Evolutionary conservation across 1,284 basidiomycete species (phyloP).

Genomic region (Irpex sp.): DNA sequence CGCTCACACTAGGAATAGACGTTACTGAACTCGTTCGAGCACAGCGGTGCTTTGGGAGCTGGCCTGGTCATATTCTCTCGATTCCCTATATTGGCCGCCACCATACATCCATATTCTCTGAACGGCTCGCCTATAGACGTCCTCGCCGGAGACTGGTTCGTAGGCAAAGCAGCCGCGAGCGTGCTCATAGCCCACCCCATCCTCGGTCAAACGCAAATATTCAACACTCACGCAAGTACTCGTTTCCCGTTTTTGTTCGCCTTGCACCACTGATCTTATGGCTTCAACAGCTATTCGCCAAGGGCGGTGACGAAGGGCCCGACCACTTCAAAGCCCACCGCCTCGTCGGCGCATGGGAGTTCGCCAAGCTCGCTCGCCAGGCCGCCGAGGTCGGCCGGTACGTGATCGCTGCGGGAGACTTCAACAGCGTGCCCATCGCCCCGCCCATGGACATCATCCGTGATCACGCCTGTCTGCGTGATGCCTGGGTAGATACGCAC

Average conservation of each 20-base stretch:
- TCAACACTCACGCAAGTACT: constrained; percentile 84
- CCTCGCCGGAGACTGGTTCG: constrained; percentile 92
- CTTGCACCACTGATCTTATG: constrained; percentile 5
- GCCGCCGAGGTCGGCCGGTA: constrained; percentile 84
- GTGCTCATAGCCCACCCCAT: constrained; percentile 73
- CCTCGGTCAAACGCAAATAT: constrained; percentile 83
- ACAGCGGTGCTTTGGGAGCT: constrained; percentile 91
- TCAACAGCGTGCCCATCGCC: constrained; percentile 87
- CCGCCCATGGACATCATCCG: constrained; percentile 81
- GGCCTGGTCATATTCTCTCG: constrained; percentile 90
- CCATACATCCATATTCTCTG: constrained; percentile 82
- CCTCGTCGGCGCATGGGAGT: constrained; percentile 93
- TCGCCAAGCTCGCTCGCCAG: constrained; percentile 75
- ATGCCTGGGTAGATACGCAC: constrained; percentile 75
- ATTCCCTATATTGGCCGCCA: constrained; percentile 80
- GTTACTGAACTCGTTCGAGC: too few relatives aligned
- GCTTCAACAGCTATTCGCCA: constrained; percentile 65
- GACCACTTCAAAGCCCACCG: constrained; percentile 82
- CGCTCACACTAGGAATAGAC: too few relatives aligned
- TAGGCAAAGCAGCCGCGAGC: constrained; percentile 90
- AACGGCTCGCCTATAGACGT: constrained; percentile 90
- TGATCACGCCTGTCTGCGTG: constrained; percentile 67
- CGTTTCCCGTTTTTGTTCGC: background rate
- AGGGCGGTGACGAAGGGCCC: constrained; percentile 81
- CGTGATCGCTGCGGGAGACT: constrained; percentile 93